These are phyloP conservation scores for Alternaria atra DNA, from an alignment of 2,329 filamentous ascomycete genomes.

Conservation along the genomic window DNA sequence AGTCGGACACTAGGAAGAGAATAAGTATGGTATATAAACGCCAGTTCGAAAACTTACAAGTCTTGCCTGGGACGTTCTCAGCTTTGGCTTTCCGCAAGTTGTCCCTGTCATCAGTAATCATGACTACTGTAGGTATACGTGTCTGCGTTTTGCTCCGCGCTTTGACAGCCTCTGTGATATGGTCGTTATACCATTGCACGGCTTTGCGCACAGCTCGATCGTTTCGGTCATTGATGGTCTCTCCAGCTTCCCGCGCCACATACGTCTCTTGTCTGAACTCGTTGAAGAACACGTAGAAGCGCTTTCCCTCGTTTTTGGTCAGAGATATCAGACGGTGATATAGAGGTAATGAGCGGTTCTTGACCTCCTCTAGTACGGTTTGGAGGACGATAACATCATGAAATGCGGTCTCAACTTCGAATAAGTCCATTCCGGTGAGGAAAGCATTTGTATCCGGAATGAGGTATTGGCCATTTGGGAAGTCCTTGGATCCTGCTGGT, in stretches of 20 bases:
- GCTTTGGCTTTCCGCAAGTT: constrained; percentile 83
- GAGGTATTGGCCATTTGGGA: constrained; percentile 89
- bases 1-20: constrained; percentile 62
- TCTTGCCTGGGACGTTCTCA: constrained; percentile 75
- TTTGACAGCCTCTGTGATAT: constrained; percentile 72
- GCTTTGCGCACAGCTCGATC: constrained; percentile 88
- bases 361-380: constrained; percentile 94
- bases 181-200: constrained; percentile 88
- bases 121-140: constrained; percentile 79
- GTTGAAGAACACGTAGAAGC: constrained; percentile 99
- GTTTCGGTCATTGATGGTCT: constrained; percentile 96
- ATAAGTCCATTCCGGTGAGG: constrained; percentile 94
- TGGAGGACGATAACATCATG: constrained; percentile 97
- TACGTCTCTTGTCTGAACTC: constrained; percentile 95
- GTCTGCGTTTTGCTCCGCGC: constrained; percentile 59
- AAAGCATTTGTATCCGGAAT: constrained; percentile 96
- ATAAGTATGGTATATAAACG: constrained; percentile 17
- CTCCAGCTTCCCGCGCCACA: constrained; percentile 74
- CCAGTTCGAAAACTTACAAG: constrained; percentile 46
- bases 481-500: constrained; percentile 82
- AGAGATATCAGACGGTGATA: constrained; percentile 92
- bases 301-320: constrained; percentile 94
- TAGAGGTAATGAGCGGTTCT: constrained; percentile 89
- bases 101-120: constrained; percentile 92
- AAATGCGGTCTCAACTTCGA: constrained; percentile 90